These are phyloP conservation scores for Talaromyces sp. DNA, from an alignment of 2,329 filamentous ascomycete genomes.

Conservation along the genomic window DNA sequence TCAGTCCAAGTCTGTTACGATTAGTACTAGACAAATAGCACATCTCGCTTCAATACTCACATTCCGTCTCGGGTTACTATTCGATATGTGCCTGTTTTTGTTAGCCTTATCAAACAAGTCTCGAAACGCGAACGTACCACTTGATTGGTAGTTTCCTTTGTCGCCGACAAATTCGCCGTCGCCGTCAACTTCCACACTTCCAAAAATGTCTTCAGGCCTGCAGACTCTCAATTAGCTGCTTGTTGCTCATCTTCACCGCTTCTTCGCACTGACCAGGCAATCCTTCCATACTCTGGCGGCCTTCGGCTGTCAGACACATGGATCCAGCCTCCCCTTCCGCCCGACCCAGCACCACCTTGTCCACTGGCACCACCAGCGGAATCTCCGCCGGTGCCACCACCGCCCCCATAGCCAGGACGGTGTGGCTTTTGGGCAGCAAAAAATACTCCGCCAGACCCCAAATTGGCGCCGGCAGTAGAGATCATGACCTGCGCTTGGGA, in stretches of 20 bases:
- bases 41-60: conserved; percentile 29
- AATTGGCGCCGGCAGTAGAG: conserved; percentile 51
- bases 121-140: conserved; percentile 36
- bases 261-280: conserved; percentile 44
- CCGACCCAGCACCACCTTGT: conserved; percentile 55
- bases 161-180: conserved; percentile 52
- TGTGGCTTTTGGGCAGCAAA: conserved; percentile 28
- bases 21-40: background rate
- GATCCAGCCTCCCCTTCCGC: conserved; percentile 56
- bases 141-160: conserved; percentile 54
- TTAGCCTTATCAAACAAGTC: background rate
- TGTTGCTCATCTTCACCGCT: background rate
- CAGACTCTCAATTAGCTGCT: background rate
- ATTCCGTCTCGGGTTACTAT: conserved; percentile 57
- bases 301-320: conserved; percentile 57
- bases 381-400: conserved; percentile 37
- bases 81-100: conserved; percentile 50
- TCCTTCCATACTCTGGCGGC: conserved; percentile 59
- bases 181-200: conserved; percentile 57
- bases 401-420: conserved; percentile 23
- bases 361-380: conserved; percentile 53
- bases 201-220: conserved; percentile 61
- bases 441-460: conserved; percentile 48
- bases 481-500: conserved; percentile 57
- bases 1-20: conserved; percentile 38